phyloP scores from a whole-genome alignment of 495 filamentous ascomycete species.

The Penicillium pancosmium region DNA sequence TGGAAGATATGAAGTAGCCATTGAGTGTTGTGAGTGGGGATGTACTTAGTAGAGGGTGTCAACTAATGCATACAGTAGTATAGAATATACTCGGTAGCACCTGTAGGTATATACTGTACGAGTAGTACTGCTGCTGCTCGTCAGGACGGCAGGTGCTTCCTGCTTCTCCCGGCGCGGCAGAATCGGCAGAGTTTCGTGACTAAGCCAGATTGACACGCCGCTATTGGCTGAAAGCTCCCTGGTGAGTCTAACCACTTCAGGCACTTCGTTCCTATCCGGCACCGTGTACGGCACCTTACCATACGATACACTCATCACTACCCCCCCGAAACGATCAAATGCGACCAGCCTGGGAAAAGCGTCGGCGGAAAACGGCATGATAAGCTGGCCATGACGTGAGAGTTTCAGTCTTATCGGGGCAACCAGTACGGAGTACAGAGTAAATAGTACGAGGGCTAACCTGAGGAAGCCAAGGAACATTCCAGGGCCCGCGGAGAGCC shows the following conservation, averaged over 20 bases:
- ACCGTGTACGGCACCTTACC: neutral
- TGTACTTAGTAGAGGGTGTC: too few species aligned
- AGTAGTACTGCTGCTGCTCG: too few species aligned
- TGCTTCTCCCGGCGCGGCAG: slow-evolving; percentile 14
- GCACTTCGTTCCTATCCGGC: slow-evolving; percentile 16
- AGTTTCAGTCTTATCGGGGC: slow-evolving; percentile 31
- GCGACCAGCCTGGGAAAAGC: slow-evolving; percentile 1
- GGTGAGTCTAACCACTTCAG: slow-evolving; percentile 8
- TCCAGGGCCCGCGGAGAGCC: neutral
- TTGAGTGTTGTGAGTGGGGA: neutral
- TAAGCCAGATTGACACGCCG: neutral
- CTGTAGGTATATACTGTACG: too few species aligned
- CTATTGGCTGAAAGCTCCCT: neutral
- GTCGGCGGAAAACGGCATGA: slow-evolving; percentile 28
- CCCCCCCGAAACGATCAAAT: neutral
- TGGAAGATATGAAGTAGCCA: neutral
- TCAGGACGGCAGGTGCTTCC: neutral
- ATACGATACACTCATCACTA: slow-evolving; percentile 1
- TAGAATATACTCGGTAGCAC: too few species aligned
- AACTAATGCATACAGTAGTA: too few species aligned
- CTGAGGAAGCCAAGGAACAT: neutral
- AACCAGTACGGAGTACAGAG: neutral
- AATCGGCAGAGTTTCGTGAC: slow-evolving; percentile 1
- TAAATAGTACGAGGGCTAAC: neutral
- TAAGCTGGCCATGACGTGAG: slow-evolving; percentile 32